Percentiles rank a stretch among this genome's conserved stretches.
phyloP scores from a whole-genome alignment of 1,139 yeast species.

The Magnusiomyces starmeri region DNA sequence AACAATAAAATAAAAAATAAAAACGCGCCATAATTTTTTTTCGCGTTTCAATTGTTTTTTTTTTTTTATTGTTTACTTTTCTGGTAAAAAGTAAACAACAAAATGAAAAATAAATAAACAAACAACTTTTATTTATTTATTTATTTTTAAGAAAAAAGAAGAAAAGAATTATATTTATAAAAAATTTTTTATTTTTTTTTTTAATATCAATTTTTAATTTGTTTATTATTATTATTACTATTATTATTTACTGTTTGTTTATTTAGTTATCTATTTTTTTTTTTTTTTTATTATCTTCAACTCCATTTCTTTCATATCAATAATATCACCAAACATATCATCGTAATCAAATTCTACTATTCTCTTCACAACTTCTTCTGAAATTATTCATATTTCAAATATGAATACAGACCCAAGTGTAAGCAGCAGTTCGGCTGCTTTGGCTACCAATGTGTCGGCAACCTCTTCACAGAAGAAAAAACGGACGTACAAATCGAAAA shows the following conservation, averaged over 20 bases:
- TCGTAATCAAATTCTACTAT: too few relatives aligned
- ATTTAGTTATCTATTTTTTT: too few relatives aligned
- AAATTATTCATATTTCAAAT: not conserved
- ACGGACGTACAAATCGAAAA: too few relatives aligned
- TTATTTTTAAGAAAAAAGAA: too few relatives aligned
- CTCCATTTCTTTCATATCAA: not conserved
- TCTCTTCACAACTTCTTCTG: not conserved
- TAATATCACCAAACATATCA: not conserved
- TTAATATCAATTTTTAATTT: not conserved
- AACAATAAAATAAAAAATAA: not conserved
- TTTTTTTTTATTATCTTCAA: not conserved
- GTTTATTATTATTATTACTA: not conserved
- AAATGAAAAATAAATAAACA: too few relatives aligned
- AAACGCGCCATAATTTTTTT: not conserved
- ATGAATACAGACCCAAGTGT: too few relatives aligned
- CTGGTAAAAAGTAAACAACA: too few relatives aligned
- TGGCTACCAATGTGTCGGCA: too few relatives aligned
- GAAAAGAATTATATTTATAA: too few relatives aligned
- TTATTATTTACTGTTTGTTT: not conserved
- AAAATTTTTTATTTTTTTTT: not conserved
- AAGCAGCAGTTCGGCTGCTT: too few relatives aligned
- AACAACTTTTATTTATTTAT: too few relatives aligned
- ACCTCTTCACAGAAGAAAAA: too few relatives aligned
- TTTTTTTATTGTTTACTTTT: not conserved
- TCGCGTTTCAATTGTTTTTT: not conserved